Evolutionary conservation across 2,329 filamentous ascomycete genomes (phyloP).

Genomic region (Monilinia laxa): DNA sequence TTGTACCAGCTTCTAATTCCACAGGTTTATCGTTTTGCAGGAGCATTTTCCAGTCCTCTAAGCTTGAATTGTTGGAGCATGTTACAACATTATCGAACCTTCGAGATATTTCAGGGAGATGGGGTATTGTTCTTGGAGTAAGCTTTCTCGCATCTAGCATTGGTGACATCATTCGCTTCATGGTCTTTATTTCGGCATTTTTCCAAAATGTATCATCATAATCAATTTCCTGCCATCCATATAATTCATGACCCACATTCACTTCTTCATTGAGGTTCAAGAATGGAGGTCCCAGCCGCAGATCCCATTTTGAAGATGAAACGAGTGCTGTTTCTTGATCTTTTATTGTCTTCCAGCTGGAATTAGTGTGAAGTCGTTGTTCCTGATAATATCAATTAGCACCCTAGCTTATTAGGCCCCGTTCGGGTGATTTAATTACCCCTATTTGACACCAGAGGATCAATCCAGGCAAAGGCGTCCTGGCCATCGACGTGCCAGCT

Average conservation of each 20-base stretch:
- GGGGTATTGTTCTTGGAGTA: conserved; percentile 4
- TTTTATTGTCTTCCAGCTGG: not conserved
- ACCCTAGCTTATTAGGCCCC: not conserved
- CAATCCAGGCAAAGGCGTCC: not conserved
- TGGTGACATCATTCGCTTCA: conserved; percentile 11
- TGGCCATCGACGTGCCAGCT: conserved; percentile 6
- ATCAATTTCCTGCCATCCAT: not conserved
- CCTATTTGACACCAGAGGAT: conserved; percentile 14
- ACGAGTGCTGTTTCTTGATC: not conserved
- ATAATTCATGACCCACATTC: not conserved
- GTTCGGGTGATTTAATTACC: not conserved
- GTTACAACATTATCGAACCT: too few species aligned
- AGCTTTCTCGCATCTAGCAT: conserved; percentile 10
- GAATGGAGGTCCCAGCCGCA: not conserved
- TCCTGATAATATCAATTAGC: not conserved
- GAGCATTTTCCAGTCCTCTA: too few species aligned
- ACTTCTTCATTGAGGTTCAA: conserved; percentile 10
- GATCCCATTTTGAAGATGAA: conserved; percentile 5
- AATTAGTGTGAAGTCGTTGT: conserved; percentile 6
- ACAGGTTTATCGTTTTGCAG: too few species aligned
- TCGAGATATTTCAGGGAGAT: not conserved
- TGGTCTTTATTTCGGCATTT: not conserved
- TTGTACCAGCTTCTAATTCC: too few species aligned
- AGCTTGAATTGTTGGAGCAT: too few species aligned
- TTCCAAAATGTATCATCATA: not conserved